Base-by-base conservation (phyloP, 1,139 yeast species). In the Lodderomyces elongisporus region DNA sequence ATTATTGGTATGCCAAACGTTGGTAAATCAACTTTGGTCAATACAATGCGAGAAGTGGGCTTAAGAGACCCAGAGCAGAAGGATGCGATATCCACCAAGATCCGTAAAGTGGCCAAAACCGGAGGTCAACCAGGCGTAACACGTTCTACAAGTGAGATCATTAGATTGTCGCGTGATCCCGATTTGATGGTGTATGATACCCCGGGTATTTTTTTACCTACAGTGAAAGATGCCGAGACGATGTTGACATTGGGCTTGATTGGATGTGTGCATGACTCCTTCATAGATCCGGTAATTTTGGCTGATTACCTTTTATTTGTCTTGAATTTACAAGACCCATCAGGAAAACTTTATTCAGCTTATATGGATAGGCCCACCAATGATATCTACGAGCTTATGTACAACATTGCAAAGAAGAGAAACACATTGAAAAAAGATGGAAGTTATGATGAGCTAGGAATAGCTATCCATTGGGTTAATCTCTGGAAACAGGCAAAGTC, bases 1-100 rank as follows among this genome's bases (percentile, higher is more conserved):
- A 77, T 91, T 31, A 79, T 84, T 8, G 98, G 98, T 0, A 85
- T 91, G 94, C 98, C 98, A 1, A 91, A 91, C 54, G 95, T 88
- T n/a, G 98, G 98, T 1, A 91, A 91, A 55, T 85, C 95, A n/a
- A 83, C 95, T 0, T 59, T 91, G 37, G 81, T 89, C 9, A 91
- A 91, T 51, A 70, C 82, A 0, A 60, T 91, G 33, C 60, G 96
- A 37, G 65, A 66, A 15, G 73, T 72, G 2, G 85, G 87, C 2
- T 35, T 46, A 15, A 24, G 10, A 13, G 10, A 13, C 10, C 8
- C 12, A 6, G 14, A 24, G 14, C 9, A 13, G 14, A 13, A 24
- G 10, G 34, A 36, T 7, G 33, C 43, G 1, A 43, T 62, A 12
- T 57, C 70, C 9, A 52, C 59, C 42, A 74, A 60, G 34, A 54